These are phyloP conservation scores for Metschnikowia anglica DNA, from an alignment of 805 yeast species.

Conservation along the genomic window DNA sequence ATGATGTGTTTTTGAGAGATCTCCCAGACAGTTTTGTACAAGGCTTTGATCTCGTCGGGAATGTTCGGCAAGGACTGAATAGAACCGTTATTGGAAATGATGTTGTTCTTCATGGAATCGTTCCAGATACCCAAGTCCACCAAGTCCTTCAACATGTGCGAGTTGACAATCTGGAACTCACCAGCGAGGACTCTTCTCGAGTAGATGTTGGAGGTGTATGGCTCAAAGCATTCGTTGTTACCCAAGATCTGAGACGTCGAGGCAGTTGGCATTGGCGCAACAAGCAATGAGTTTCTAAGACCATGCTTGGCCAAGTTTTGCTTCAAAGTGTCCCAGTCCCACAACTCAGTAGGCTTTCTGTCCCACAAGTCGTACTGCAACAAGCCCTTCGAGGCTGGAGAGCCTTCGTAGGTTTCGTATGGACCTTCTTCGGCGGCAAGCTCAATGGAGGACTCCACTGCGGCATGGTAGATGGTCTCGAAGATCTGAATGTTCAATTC, in stretches of 20 bases:
- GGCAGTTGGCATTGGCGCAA: constrained; percentile 70
- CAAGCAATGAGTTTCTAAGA: constrained; percentile 56
- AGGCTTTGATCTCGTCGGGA: constrained; percentile 53
- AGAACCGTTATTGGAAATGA: constrained; percentile 57
- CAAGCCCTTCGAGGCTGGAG: constrained; percentile 59
- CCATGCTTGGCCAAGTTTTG: constrained; percentile 49
- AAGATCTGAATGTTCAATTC: constrained; percentile 58
- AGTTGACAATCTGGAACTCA: constrained; percentile 63
- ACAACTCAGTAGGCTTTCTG: constrained; percentile 56
- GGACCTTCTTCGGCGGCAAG: constrained; percentile 52
- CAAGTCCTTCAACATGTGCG: constrained; percentile 55
- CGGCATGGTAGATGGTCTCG: constrained; percentile 61
- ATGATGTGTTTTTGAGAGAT: constrained; percentile 57
- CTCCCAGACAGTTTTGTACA: constrained; percentile 64
- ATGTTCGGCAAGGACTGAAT: constrained; percentile 54
- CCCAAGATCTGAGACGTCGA: constrained; percentile 64
- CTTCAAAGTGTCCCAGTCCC: constrained; percentile 59
- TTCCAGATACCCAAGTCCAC: constrained; percentile 60
- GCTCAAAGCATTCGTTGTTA: constrained; percentile 62
- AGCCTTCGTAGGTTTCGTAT: constrained; percentile 51
- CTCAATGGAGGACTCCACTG: constrained; percentile 57
- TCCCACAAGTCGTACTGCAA: constrained; percentile 60
- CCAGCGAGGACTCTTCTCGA: constrained; percentile 64
- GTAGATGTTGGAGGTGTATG: constrained; percentile 60
- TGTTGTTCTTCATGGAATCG: constrained; percentile 55